Evolutionary conservation across 2,329 filamentous ascomycete genomes (phyloP), one percentile per base, ranked within the genome.

Genomic region (Trichoderma sp.): DNA sequence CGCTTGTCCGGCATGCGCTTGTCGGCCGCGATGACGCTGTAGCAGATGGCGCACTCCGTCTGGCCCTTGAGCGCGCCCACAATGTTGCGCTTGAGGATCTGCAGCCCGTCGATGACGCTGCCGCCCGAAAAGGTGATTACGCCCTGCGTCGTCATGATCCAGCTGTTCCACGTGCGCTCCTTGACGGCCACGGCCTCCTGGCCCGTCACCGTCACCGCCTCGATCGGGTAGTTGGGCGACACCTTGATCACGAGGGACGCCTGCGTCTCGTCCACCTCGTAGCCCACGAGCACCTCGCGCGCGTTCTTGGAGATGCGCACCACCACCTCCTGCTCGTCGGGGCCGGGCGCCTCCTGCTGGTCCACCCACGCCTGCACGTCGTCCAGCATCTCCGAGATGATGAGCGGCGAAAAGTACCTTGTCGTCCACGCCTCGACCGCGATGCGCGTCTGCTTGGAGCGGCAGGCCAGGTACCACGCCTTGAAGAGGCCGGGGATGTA

Each of bases 1-100:
- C 87, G 84, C 83, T 98, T 98, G 76, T 95, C 94, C 0, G 95
- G 95, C 76, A 96, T 87, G 77, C 90, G 90, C 81, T 91, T 91
- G 76, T 97, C 93, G 7, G 86, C 87, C 19, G 92, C 92, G 68
- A 99, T 92, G 73, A 99, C 93, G 66, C 89, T 93, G 80, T 98
- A 98, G 81, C 94, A 98, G 74, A 98, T 98, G 10, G 95, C 92
- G 74, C 95, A 99, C 77, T 99, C 95, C 21, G 86, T 91, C 78
- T 98, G 93, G 43, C 93, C 95, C 79, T 96, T 95, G 69, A 99
- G 83, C 4, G 92, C 91, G 1, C 92, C 92, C 15, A 89, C 86
- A 14, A 99, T 89, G 75, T 98, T 98, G 68, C 89, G 87, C 68
- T 91, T 88, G 82, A 96, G 98, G 9, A 92, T 88, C 14, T 89